Evolutionary conservation across 768 basidiomycete genomes (phyloP).

Genomic region (Tricholoma terreum): DNA sequence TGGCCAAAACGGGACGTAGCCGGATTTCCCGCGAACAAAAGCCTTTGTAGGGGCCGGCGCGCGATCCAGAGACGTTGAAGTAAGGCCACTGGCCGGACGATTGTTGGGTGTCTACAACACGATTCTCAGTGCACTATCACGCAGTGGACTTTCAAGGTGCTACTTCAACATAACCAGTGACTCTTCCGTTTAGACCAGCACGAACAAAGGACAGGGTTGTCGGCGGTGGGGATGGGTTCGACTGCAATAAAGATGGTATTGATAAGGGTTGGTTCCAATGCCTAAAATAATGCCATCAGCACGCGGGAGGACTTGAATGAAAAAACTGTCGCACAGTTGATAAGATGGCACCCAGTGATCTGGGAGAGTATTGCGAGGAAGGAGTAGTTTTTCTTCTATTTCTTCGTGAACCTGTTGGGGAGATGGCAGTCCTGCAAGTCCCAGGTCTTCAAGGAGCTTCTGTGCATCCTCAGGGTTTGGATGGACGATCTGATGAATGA

Average conservation of each 20-base stretch:
- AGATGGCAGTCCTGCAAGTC: slow-evolving; percentile 55
- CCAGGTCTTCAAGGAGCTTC: slow-evolving; percentile 50
- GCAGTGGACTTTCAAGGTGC: background rate
- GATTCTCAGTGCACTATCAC: background rate
- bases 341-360: slow-evolving; percentile 74
- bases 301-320: slow-evolving; percentile 10
- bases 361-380: slow-evolving; percentile 65
- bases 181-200: slow-evolving; percentile 73
- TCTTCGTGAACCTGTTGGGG: slow-evolving; percentile 57
- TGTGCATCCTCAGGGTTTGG: slow-evolving; percentile 39
- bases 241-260: slow-evolving; percentile 59
- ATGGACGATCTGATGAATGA: slow-evolving; percentile 47
- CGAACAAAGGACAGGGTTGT: slow-evolving; percentile 73
- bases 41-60: slow-evolving; percentile 75
- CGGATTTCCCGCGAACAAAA: slow-evolving; percentile 93
- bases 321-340: slow-evolving; percentile 64
- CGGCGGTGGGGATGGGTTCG: slow-evolving; percentile 70
- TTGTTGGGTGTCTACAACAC: slow-evolving; percentile 49
- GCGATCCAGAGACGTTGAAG: slow-evolving; percentile 82
- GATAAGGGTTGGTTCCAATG: slow-evolving; percentile 68
- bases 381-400: slow-evolving; percentile 73
- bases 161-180: slow-evolving; percentile 83
- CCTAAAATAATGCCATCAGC: slow-evolving; percentile 35
- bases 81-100: slow-evolving; percentile 64
- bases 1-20: slow-evolving; percentile 90